Base-by-base conservation (phyloP, 257 asterid species). In the Mitragyna speciosa region DNA sequence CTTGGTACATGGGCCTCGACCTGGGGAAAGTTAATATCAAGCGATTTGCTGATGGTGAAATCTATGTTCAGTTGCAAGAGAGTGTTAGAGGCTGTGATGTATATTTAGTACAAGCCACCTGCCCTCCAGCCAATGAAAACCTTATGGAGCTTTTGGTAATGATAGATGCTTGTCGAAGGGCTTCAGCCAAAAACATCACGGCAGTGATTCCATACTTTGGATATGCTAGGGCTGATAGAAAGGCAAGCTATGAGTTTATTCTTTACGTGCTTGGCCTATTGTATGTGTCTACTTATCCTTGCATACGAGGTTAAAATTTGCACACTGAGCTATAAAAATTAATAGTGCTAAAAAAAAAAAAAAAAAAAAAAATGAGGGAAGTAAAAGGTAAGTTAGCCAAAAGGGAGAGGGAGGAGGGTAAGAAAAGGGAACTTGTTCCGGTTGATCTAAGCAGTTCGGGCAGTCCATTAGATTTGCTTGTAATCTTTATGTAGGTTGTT, bases 121-220 rank as follows among this genome's bases (percentile, higher is more conserved):
- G 97, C 78, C 98, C 98, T 79, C 95, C 97, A 6, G 97, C 96
- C 52, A 91, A 94, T 85, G 98, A 94, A 84, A 94, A 94, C 84
- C 90, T 94, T 70, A 94, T 94, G 98, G 98, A 94, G 89, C 98
- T 94, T 87, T 84, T 89, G 87, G 80, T 94, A 79, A 92, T 94
- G 98, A 89, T 92, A 70, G 98, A 94, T 89, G 98, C 98, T 82
- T 94, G 98, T 83, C 90, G 98, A 70, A 90, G 98, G 87, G 98
- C 98, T 78, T 94, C 97, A 30, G 98, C 98, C 19, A 94, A 92
- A 86, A 94, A 84, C 75, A 87, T 94, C 70, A 94, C 98, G 52
- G 96, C 97, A 8, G 98, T 94, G 79, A 89, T 91, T 80, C 98
- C 98, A 22, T 94, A 94, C 86, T 94, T 94, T 78, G 98, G 98